These are phyloP conservation scores for Aspergillus sojae DNA, from an alignment of 2,329 filamentous ascomycete genomes.

Conservation along the genomic window DNA sequence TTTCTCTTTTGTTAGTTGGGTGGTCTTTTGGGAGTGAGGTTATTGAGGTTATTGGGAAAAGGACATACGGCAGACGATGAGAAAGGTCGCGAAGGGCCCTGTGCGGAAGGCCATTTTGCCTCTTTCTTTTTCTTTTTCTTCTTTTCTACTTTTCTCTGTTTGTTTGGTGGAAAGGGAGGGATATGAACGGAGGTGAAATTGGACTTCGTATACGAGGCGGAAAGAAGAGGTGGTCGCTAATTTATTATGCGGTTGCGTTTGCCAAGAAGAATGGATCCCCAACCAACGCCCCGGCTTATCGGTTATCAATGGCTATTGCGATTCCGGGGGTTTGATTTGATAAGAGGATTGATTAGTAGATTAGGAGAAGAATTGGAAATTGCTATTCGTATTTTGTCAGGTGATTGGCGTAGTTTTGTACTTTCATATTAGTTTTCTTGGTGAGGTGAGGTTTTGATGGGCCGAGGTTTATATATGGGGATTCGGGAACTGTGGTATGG, in stretches of 20 bases:
- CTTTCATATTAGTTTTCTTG: too few relatives aligned
- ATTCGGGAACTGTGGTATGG: too few relatives aligned
- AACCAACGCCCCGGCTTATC: not conserved
- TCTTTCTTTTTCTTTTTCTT: not conserved
- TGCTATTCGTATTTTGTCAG: too few relatives aligned
- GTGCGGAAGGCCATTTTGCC: slow-evolving; percentile 39
- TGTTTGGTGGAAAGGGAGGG: not conserved
- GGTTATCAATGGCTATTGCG: not conserved
- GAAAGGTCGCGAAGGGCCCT: slow-evolving; percentile 87
- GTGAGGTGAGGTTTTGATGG: too few relatives aligned
- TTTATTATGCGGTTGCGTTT: not conserved
- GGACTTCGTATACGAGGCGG: not conserved
- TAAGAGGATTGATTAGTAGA: too few relatives aligned
- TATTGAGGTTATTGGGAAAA: slow-evolving; percentile 25
- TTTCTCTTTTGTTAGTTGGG: slow-evolving; percentile 9
- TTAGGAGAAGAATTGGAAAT: too few relatives aligned
- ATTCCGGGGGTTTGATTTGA: too few relatives aligned
- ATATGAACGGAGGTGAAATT: not conserved
- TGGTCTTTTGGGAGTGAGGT: slow-evolving; percentile 1
- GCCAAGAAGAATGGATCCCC: not conserved
- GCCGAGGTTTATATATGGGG: too few relatives aligned
- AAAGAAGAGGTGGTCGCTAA: not conserved
- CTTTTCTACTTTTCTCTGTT: not conserved
- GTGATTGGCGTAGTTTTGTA: too few relatives aligned
- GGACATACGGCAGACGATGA: slow-evolving; percentile 85